These are phyloP conservation scores for Datisca glomerata DNA, from an alignment of 306 rosid species.

Conservation along the genomic window DNA sequence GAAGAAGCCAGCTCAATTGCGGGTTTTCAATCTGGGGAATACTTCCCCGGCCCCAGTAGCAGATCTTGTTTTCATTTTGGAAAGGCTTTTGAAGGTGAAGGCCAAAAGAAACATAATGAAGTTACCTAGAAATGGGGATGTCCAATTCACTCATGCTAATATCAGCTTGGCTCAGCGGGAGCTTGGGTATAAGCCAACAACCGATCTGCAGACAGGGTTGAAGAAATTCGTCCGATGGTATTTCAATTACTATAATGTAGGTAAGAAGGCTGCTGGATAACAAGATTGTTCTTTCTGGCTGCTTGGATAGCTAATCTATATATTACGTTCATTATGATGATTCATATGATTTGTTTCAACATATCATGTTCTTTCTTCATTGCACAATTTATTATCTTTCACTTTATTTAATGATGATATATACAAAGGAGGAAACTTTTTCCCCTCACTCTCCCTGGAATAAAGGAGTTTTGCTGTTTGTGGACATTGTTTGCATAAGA, in stretches of 20 bases:
- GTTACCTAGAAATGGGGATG: constrained; percentile 91
- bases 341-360: constrained; percentile 61
- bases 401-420: constrained; percentile 41
- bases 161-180: constrained; percentile 81
- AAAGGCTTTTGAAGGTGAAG: constrained; percentile 85
- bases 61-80: constrained; percentile 84
- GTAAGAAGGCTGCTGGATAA: constrained; percentile 67
- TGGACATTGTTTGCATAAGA: constrained; percentile 37
- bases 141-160: constrained; percentile 85
- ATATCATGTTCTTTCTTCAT: constrained; percentile 37
- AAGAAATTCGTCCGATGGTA: constrained; percentile 98
- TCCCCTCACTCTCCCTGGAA: constrained; percentile 34
- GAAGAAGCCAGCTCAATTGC: constrained; percentile 72
- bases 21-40: constrained; percentile 91
- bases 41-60: constrained; percentile 83
- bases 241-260: constrained; percentile 57
- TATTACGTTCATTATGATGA: constrained; percentile 66
- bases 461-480: constrained; percentile 44
- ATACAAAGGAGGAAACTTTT: constrained; percentile 42
- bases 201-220: constrained; percentile 79
- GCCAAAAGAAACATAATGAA: constrained; percentile 67
- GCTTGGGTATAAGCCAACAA: constrained; percentile 73
- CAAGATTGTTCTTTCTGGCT: constrained; percentile 28
- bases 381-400: constrained; percentile 37
- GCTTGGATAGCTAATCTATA: constrained; percentile 32